These are phyloP conservation scores for Sporothrix luriei DNA, from an alignment of 2,329 filamentous ascomycete genomes.

Conservation along the genomic window DNA sequence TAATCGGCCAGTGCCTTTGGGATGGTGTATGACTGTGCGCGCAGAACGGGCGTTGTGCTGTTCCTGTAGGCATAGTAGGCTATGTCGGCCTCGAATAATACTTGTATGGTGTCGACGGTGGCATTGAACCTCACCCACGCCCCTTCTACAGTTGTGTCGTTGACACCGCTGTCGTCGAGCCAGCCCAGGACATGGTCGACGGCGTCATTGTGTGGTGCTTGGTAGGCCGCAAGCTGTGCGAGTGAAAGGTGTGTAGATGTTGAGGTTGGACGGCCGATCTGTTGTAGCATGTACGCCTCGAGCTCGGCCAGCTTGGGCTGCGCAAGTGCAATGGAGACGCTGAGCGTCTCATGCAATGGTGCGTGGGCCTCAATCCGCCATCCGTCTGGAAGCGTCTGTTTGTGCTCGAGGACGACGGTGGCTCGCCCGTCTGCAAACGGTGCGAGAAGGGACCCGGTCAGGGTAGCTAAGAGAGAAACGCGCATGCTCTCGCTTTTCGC, in stretches of 20 bases:
- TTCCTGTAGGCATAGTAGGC: constrained; percentile 48
- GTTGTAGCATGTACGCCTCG: constrained; percentile 16
- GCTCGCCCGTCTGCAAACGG: not conserved
- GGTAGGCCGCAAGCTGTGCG: constrained; percentile 45
- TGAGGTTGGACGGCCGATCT: not conserved
- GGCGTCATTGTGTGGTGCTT: constrained; percentile 43
- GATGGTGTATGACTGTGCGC: constrained; percentile 51
- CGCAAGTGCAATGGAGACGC: constrained; percentile 29
- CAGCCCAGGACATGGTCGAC: constrained; percentile 47
- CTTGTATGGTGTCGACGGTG: constrained; percentile 46
- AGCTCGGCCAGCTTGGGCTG: constrained; percentile 31
- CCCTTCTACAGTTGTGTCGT: constrained; percentile 41
- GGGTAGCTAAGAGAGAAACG: constrained; percentile 9
- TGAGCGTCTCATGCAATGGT: constrained; percentile 3
- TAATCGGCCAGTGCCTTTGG: constrained; percentile 46
- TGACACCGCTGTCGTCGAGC: constrained; percentile 47
- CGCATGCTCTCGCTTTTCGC: constrained; percentile 23
- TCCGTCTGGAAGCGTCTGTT: not conserved
- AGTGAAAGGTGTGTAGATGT: constrained; percentile 40
- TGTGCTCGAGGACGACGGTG: constrained; percentile 12
- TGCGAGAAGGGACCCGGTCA: constrained; percentile 1
- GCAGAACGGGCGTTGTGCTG: constrained; percentile 44
- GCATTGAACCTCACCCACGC: constrained; percentile 51
- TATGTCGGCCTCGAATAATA: constrained; percentile 49
- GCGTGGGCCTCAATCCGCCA: constrained; percentile 29